Evolutionary conservation across 148 eudicot genomes (phyloP).

Genomic region (Dianthus caryophyllus): DNA sequence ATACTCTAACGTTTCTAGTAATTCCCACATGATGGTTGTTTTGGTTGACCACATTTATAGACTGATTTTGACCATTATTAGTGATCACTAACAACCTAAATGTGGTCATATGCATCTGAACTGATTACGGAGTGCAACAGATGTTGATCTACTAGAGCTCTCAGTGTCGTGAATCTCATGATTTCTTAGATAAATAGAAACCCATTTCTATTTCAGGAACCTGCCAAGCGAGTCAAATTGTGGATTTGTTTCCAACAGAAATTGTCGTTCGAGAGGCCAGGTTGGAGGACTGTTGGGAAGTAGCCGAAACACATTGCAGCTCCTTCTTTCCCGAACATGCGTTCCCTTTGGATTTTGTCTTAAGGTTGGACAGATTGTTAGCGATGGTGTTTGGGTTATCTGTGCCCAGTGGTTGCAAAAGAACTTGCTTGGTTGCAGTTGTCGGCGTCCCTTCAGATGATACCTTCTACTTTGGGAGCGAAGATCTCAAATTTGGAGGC

Average conservation of each 20-base stretch:
- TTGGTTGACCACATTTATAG: no score
- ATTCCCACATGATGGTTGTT: no score
- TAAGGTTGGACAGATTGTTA: slow-evolving; percentile 77
- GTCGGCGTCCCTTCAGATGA: slow-evolving; percentile 45
- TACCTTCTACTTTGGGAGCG: slow-evolving; percentile 50
- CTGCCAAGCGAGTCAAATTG: slow-evolving; percentile 83
- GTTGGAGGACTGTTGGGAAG: slow-evolving; percentile 94
- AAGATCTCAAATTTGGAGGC: slow-evolving; percentile 66
- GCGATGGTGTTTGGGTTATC: slow-evolving; percentile 73
- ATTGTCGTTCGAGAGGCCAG: slow-evolving; percentile 91
- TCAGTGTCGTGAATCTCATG: background rate
- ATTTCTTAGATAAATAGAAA: background rate
- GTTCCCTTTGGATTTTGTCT: slow-evolving; percentile 76
- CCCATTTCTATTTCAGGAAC: slow-evolving; percentile 33
- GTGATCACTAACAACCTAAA: background rate
- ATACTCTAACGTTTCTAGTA: no score
- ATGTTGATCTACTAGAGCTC: background rate
- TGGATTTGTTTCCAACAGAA: slow-evolving; percentile 68
- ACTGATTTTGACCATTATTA: background rate
- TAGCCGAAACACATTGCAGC: slow-evolving; percentile 95
- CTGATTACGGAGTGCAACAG: no score
- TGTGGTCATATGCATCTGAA: background rate
- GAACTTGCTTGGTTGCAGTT: slow-evolving; percentile 89
- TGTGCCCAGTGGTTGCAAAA: slow-evolving; percentile 74
- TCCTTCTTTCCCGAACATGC: slow-evolving; percentile 93